Percentiles rank a stretch among this genome's conserved stretches.
These are phyloP conservation scores for Mycena rosella DNA, from an alignment of 768 basidiomycete species.

Conservation along the genomic window DNA sequence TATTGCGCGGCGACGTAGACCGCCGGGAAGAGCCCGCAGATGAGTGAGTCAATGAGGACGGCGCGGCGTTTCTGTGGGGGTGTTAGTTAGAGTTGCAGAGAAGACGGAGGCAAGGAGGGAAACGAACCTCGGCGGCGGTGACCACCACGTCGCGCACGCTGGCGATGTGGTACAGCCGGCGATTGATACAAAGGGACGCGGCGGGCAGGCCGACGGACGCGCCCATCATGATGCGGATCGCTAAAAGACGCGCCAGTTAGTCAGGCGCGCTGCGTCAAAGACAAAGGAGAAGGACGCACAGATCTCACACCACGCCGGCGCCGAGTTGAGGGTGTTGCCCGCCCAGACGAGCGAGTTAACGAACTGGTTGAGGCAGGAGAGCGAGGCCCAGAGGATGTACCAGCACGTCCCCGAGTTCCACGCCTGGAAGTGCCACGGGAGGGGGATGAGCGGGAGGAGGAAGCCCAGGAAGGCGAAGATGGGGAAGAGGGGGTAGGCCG, in stretches of 20 bases:
- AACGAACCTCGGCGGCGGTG: constrained; percentile 47
- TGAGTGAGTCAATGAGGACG: constrained; percentile 57
- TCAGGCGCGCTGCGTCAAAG: no score
- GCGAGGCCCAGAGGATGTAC: constrained; percentile 11
- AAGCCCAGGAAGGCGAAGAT: background rate
- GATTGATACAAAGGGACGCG: constrained; percentile 6
- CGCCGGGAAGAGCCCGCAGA: constrained; percentile 61
- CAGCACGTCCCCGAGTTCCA: constrained; percentile 1
- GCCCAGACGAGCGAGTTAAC: constrained; percentile 62
- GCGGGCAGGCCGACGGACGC: constrained; percentile 1
- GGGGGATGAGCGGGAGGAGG: background rate
- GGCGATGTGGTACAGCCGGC: constrained; percentile 45
- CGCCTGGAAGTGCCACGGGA: background rate
- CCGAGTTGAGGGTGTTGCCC: constrained; percentile 51
- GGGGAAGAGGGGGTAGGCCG: background rate
- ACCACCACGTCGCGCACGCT: constrained; percentile 42
- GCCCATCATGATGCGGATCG: constrained; percentile 9
- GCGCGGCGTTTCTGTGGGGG: constrained; percentile 52
- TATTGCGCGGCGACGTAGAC: constrained; percentile 61
- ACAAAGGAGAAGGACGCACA: constrained; percentile 50
- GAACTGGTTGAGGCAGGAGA: constrained; percentile 54
- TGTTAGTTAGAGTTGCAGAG: constrained; percentile 44
- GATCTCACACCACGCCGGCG: constrained; percentile 77
- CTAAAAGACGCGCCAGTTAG: background rate
- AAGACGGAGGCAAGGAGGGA: constrained; percentile 27